Evolutionary conservation across 106 monocot genomes (phyloP), one percentile per base, ranked within the genome.

Genomic region (Dioscorea dumetorum): DNA sequence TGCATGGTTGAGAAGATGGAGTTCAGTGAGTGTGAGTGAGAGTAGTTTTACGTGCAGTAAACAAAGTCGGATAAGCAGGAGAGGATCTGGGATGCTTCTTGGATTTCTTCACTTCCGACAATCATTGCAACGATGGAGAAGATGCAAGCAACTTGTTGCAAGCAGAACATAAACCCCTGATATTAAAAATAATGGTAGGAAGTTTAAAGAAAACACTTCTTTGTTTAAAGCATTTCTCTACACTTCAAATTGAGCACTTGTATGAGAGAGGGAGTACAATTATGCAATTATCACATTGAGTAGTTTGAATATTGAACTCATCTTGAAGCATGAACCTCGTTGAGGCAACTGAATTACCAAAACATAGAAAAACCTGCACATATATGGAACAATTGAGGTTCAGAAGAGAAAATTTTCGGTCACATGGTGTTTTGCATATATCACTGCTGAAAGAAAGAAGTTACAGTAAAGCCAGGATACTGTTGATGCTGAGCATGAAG

Each of bases 301-400:
- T 95, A n/a, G 95, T 91, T 76, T 95, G 95, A 23, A 95, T 91
- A 63, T 95, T 95, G 85, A 95, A 95, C 71, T 95, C 95, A 63
- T 95, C 95, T 82, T 95, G 95, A 69, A 95, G 88, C 75, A 95
- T 63, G 78, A 88, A 95, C n/a, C 95, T 85, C 63, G 95, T 95
- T 21, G 88, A 91, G 20, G 95, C 91, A 65, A 95, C 95, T 2
- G 95, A 95, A 60, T 91, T 91, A 22, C 83, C 88, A 75, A 95
- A 95, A 78, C 95, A 95, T 8, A 76, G 67, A 54, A 95, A 73
- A 22, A 95, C 91, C 95, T 95, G 80, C 17, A 74, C 14, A 63
- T 8, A 14, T 54, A 13, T 18, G 19, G 13, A 54, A 18, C 4
- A 4, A 54, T 54, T 54, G 54, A 0, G 0, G 12, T 16, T 19